Evolutionary conservation across 257 asterid genomes (phyloP), one percentile per base, ranked within the genome.

Genomic region (Craterostigma plantagineum): DNA sequence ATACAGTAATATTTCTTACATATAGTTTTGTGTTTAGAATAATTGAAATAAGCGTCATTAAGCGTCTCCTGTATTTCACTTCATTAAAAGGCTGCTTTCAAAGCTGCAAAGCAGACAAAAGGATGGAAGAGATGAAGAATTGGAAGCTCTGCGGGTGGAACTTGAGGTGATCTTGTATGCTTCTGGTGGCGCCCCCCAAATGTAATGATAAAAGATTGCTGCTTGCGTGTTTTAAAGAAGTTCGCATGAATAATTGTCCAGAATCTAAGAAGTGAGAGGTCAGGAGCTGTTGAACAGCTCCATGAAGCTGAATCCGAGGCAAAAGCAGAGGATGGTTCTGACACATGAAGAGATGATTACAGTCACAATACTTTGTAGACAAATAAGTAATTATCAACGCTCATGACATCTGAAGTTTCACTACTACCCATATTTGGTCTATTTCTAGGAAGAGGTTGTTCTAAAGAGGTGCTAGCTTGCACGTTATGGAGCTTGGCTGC

Each of bases 381-480:
- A 6, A 23, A 6, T 23, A 2, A 23, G 30, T 23, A 23, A 23
- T 23, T 23, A 23, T 23, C n/a, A n/a, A 23, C 6, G 30, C 30
- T 23, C 30, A 23, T 23, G 6, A n/a, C n/a, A n/a, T n/a, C n/a
- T n/a, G n/a, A n/a, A n/a, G n/a, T n/a, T 23, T 23, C 30, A 23
- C 30, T 23, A 23, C 30, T 23, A 23, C 6, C 2, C 30, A 23
- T 23, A 23, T 23, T 23, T 23, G 30, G 30, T 23, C 6, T 23
- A 23, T 46, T 54, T 66, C n/a, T 56, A 90, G 99, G 99, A 90
- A 75, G 99, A 90, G 66, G 94, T 90, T 49, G 99, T 83, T 62
- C 48, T 90, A 55, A 90, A 90, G 82, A 77, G 96, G 68, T 90
- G 99, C 51, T 90, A 96, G 99, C 96, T 90, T 62, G 82, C 99